Evolutionary conservation across 768 basidiomycete genomes (phyloP), one percentile per base, ranked within the genome.

Genomic region (Lactarius psammicola): DNA sequence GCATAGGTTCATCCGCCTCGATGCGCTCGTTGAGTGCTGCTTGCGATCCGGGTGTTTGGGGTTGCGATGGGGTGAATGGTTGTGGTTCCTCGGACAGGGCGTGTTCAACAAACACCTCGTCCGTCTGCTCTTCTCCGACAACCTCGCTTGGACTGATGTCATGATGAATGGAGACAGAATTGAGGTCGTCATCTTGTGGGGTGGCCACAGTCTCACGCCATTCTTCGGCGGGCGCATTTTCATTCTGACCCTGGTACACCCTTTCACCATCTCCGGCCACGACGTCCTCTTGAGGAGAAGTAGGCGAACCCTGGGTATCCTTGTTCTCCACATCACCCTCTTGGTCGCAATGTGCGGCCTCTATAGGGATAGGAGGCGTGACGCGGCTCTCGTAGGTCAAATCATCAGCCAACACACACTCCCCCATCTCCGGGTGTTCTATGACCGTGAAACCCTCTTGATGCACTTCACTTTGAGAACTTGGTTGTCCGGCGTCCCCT

Each of bases 81-180:
- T 58, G 64, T 20, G 69, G 66, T 56, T 72, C 69, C 15, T 75
- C 74, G 13, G 78, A 79, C 13, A 79, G 73, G 61, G 76, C 74
- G 15, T 76, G 81, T 15, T 80, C 78, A 34, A 78, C 75, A 17
- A 64, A 63, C 9, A 65, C 74, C 51, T 77, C 75, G 15, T 67
- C 66, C 63, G 58, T 42, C 26, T 71, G 73, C 30, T 74, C 69
- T 23, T 74, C 74, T 63, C 73, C 75, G 33, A 58, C 63, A 33
- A 46, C 54, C 18, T 59, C 61, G 34, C 31, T 36, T 4, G 61
- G 51, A 4, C 6, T 11, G n/a, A 2, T 20, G 20, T 67, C 66
- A 23, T 2, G 40, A 26, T 26, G 28, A 15, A 20, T 36, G 23
- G 56, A 40, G 11, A 20, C 34, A 31, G 13, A 34, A 40, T 57